These are phyloP conservation scores for Ceratobasidium papillatum DNA, from an alignment of 1,284 basidiomycete genomes.

Conservation along the genomic window DNA sequence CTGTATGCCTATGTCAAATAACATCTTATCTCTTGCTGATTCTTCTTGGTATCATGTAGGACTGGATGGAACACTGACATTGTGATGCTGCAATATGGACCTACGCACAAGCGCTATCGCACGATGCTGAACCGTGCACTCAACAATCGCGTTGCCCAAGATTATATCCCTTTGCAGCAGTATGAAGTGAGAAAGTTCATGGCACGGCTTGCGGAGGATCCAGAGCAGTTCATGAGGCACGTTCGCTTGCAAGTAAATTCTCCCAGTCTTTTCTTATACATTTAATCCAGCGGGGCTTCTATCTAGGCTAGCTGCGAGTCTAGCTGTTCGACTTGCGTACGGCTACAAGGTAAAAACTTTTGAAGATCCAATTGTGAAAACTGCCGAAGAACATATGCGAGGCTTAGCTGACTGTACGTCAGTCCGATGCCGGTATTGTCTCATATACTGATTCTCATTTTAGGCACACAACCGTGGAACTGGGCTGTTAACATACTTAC, in stretches of 20 bases:
- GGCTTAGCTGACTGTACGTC: not conserved
- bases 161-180: conserved; percentile 6
- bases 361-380: not conserved
- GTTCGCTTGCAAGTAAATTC: not conserved
- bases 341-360: conserved; percentile 8
- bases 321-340: conserved; percentile 2
- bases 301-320: not conserved
- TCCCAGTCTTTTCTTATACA: not conserved
- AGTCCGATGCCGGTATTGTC: not conserved
- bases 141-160: not conserved
- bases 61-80: conserved; percentile 9
- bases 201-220: not conserved
- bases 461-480: not conserved
- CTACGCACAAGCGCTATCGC: not conserved
- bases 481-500: conserved; percentile 12
- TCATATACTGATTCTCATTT: not conserved
- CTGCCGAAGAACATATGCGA: conserved; percentile 1
- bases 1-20: too few relatives aligned
- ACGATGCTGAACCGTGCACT: conserved; percentile 6
- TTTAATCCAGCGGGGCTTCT: not conserved
- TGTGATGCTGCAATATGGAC: not conserved
- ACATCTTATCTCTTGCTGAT: too few relatives aligned
- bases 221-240: not conserved
- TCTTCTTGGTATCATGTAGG: too few relatives aligned
- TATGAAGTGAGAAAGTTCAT: not conserved